Base-by-base conservation (phyloP, 192 early-diverging fungal species). In the Entomortierella chlamydospora region DNA sequence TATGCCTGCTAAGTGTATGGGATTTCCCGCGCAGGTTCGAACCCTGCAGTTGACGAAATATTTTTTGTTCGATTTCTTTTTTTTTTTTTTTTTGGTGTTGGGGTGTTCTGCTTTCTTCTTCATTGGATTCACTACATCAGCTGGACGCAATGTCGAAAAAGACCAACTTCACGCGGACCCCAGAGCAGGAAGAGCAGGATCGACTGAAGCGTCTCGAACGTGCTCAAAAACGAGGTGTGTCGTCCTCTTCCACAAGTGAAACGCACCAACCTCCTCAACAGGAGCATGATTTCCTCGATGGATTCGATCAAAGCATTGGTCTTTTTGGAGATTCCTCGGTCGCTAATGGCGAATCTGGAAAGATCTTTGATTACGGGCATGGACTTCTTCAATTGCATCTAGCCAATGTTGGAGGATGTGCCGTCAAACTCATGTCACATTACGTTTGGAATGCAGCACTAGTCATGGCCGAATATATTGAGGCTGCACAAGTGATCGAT, bases 31-130 rank as follows among this genome's bases (percentile, higher is more conserved):
- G 73, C 66, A 77, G 73, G 73, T 77, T 77, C 73, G 68, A 77
- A 77, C 61, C 73, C 73, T 77, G 73, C 73, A 69, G 73, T 47
- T 69, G 73, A 77, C 73, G 73, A n/a, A n/a, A n/a, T n/a, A n/a
- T n/a, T n/a, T n/a, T n/a, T n/a, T n/a, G n/a, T n/a, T n/a, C n/a
- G n/a, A n/a, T n/a, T n/a, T n/a, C n/a, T n/a, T n/a, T n/a, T n/a
- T n/a, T n/a, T n/a, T n/a, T n/a, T n/a, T n/a, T n/a, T n/a, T n/a
- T n/a, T n/a, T n/a, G 42, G n/a, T n/a, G n/a, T n/a, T n/a, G n/a
- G n/a, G n/a, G n/a, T n/a, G n/a, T n/a, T n/a, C n/a, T n/a, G n/a
- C n/a, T n/a, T n/a, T n/a, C n/a, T n/a, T n/a, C n/a, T n/a, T n/a
- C n/a, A n/a, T n/a, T n/a, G n/a, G n/a, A n/a, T n/a, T n/a, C n/a